Base-by-base conservation (phyloP, 2,329 filamentous ascomycete genomes). In the Pseudomassariella vexata region DNA sequence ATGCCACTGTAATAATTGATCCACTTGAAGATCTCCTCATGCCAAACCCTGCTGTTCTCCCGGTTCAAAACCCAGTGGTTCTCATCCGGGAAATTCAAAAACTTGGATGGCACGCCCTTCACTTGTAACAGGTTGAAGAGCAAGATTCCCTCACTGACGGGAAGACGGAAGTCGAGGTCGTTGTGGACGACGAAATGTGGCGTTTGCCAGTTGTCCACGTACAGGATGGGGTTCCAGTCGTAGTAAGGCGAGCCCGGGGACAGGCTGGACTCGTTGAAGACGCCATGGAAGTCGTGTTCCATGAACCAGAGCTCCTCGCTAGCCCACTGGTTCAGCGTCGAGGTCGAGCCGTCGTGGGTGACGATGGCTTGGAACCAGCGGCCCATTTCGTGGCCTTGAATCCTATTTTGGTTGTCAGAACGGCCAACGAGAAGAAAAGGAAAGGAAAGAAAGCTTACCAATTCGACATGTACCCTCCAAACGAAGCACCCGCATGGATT, bases 131-230 rank as follows among this genome's bases (percentile, higher is more conserved):
- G 66, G 47, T 85, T 83, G 56, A 85, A 85, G 2, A 79, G 75
- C 3, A 78, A 66, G 27, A 85, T 55, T 0, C 82, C 82, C 50
- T 85, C 81, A 8, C 71, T 70, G 36, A 85, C 70, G 1, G 79
- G 74, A 17, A 85, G 57, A 9, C 82, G 68, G 50, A 79, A 85
- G 49, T 86, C 81, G 20, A 77, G 59, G 38, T 76, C 72, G 39
- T 69, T 80, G 56, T 86, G 81, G 27, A 86, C 79, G 35, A 85
- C 72, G 23, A 86, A 65, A 46, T 84, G 77, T 15, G 82, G 82
- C 3, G 80, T 85, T 4, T 66, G 56, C 79, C 80, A 85, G 38
- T 82, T 66, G 22, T 67, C 49, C 34, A 66, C 59, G 31, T 62
- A 55, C 30, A 60, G 53, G 9, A 66, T 50, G 11, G 68, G 68